phyloP scores from a whole-genome alignment of 306 rosid species.

The Cucurbita pepo region DNA sequence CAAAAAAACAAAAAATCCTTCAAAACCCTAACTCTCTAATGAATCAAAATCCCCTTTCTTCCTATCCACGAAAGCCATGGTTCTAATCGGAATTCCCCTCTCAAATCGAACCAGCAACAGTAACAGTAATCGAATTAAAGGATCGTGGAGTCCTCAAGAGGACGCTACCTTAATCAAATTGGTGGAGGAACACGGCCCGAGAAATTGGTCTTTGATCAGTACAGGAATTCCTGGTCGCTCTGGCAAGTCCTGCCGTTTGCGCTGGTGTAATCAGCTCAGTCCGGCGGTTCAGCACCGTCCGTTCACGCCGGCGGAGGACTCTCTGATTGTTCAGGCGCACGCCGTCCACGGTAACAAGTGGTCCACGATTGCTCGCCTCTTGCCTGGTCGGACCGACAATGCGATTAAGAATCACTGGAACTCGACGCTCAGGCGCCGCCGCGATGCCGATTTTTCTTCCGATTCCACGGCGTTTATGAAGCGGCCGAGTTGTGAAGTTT shows the following conservation, averaged over 20 bases:
- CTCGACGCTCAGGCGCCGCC: slow-evolving; percentile 61
- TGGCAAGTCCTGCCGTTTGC: slow-evolving; percentile 69
- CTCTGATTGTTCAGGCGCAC: slow-evolving; percentile 45
- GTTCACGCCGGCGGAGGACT: slow-evolving; percentile 50
- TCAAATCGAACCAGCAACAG: not conserved
- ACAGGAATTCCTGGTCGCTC: slow-evolving; percentile 63
- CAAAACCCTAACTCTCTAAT: not conserved
- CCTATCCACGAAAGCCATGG: not conserved
- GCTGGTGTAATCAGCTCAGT: slow-evolving; percentile 91
- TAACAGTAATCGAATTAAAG: slow-evolving; percentile 31
- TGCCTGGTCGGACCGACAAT: slow-evolving; percentile 85
- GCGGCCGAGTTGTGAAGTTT: not conserved
- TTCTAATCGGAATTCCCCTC: not conserved
- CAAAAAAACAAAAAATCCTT: not conserved
- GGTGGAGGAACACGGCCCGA: slow-evolving; percentile 47
- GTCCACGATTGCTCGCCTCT: slow-evolving; percentile 80
- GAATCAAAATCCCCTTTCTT: not conserved
- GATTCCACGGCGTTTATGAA: not conserved
- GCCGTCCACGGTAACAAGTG: slow-evolving; percentile 73
- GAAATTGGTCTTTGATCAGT: slow-evolving; percentile 77
- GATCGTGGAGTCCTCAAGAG: slow-evolving; percentile 80
- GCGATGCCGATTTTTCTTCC: not conserved
- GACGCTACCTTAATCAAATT: slow-evolving; percentile 44
- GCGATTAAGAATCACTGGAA: slow-evolving; percentile 96
- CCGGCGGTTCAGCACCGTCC: slow-evolving; percentile 88